Evolutionary conservation across 2,329 filamentous ascomycete species (phyloP).

Genomic region (Ascomycota sp.): DNA sequence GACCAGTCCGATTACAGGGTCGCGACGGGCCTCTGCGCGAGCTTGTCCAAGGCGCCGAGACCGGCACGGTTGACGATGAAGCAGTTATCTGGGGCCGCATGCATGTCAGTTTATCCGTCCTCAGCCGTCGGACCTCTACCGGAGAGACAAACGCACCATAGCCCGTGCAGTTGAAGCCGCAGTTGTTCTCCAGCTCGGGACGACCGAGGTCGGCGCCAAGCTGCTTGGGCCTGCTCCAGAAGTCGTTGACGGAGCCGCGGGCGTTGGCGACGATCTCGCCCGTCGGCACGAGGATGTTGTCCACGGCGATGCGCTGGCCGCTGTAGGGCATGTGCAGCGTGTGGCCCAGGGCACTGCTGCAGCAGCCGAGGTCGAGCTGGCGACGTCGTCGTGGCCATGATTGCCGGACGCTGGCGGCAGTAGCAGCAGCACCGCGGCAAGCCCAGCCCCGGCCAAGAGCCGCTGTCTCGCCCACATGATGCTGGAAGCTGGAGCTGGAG

Average conservation of each 20-base stretch:
- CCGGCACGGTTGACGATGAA: conserved; percentile 42
- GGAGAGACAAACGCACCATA: conserved; percentile 44
- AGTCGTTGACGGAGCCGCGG: conserved; percentile 48
- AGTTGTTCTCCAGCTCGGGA: conserved; percentile 45
- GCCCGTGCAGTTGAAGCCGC: conserved; percentile 60
- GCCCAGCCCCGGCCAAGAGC: too few species aligned
- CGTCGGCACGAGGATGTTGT: conserved; percentile 52
- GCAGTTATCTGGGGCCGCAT: conserved; percentile 48
- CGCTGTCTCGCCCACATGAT: too few species aligned
- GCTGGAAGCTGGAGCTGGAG: too few species aligned
- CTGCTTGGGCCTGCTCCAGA: conserved; percentile 63
- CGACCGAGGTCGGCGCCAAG: conserved; percentile 47
- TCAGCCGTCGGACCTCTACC: not conserved
- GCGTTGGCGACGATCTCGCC: conserved; percentile 51
- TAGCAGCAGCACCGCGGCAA: too few species aligned
- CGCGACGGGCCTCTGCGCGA: conserved; percentile 33
- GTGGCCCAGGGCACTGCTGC: conserved; percentile 39
- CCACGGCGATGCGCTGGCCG: conserved; percentile 43
- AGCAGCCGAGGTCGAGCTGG: too few species aligned
- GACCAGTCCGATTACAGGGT: conserved; percentile 50
- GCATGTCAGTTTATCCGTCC: too few species aligned
- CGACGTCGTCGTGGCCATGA: not conserved
- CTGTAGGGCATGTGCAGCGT: conserved; percentile 51
- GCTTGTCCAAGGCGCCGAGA: conserved; percentile 40
- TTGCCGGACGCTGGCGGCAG: not conserved